Conservation (phyloP, 345 rosid species). For the Moricandia moricandioides region DNA sequence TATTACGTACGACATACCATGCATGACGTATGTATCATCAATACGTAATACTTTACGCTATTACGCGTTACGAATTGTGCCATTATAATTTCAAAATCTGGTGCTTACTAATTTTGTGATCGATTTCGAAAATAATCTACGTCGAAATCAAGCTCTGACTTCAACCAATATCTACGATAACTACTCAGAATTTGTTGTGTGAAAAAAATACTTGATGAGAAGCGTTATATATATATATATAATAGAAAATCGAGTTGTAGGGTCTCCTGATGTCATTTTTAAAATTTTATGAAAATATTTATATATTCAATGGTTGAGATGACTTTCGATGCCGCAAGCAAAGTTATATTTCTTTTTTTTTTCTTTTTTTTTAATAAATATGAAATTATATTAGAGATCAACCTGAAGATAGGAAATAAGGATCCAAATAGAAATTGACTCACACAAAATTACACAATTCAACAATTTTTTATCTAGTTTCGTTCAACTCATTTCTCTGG, state of each 20-base stretch:
- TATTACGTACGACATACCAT: not conserved
- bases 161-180: not conserved
- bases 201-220: too few species aligned
- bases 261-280: not conserved
- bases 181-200: too few species aligned
- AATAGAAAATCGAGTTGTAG: not conserved
- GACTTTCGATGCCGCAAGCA: not conserved
- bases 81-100: not conserved
- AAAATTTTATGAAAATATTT: too few species aligned
- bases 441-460: too few species aligned
- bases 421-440: too few species aligned
- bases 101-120: not conserved
- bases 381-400: too few species aligned
- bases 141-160: not conserved
- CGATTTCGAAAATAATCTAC: not conserved
- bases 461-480: too few species aligned
- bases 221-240: too few species aligned
- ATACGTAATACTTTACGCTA: not conserved
- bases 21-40: not conserved
- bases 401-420: too few species aligned
- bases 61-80: not conserved
- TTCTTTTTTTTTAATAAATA: too few species aligned
- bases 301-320: not conserved
- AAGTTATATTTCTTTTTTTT: too few species aligned
- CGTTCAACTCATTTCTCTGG: too few species aligned